Percentiles rank a stretch among this genome's conserved stretches.
phyloP scores from a whole-genome alignment of 768 basidiomycete genomes.

The Mrakia gelida region DNA sequence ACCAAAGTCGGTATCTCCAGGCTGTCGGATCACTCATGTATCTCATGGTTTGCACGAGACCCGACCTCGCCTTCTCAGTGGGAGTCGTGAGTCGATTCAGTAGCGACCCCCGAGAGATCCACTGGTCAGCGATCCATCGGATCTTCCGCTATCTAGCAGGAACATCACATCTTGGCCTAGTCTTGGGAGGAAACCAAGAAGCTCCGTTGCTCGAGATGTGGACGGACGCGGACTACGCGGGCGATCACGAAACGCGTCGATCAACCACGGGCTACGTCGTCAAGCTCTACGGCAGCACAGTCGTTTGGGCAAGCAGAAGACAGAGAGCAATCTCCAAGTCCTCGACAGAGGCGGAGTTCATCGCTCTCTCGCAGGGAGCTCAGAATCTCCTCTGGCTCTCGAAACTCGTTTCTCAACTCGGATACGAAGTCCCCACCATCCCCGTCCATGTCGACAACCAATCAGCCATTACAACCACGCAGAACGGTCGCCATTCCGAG shows the following conservation, averaged over 20 bases:
- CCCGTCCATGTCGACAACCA: no score
- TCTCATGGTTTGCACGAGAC: not conserved
- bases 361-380: not conserved
- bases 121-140: not conserved
- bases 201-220: no score
- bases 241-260: not conserved
- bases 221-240: not conserved
- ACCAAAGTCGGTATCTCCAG: not conserved
- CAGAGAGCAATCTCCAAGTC: not conserved
- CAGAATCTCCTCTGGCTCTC: conserved; percentile 9
- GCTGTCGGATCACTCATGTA: conserved; percentile 13
- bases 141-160: not conserved
- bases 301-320: not conserved
- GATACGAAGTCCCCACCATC: not conserved
- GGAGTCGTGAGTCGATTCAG: not conserved
- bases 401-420: not conserved
- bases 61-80: not conserved
- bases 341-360: conserved; percentile 4
- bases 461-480: no score
- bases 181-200: no score
- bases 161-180: no score
- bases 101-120: not conserved
- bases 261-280: not conserved
- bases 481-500: no score
- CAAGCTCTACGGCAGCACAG: not conserved